Evolutionary conservation across 805 yeast species (phyloP).

Genomic region (Yarrowia keelungensis): DNA sequence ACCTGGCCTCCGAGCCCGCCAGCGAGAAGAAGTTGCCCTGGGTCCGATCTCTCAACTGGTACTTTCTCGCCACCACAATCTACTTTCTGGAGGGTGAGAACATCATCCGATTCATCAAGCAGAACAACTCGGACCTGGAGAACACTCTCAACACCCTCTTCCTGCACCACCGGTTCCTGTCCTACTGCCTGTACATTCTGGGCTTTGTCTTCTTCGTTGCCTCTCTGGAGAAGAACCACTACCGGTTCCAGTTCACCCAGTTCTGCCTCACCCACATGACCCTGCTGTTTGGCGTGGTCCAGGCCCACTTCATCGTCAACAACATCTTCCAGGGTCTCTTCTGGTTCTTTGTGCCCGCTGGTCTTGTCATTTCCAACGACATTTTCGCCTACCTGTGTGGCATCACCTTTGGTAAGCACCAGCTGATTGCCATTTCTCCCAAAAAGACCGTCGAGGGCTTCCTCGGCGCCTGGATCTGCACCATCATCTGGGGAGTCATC

Average conservation of each 20-base stretch:
- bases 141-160: conserved; percentile 65
- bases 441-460: conserved; percentile 98
- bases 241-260: conserved; percentile 92
- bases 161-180: conserved; percentile 79
- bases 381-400: conserved; percentile 97
- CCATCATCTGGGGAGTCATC: conserved; percentile 73
- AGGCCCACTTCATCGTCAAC: conserved; percentile 89
- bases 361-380: conserved; percentile 91
- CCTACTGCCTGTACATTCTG: conserved; percentile 80
- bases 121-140: conserved; percentile 58
- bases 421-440: conserved; percentile 90
- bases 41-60: conserved; percentile 89
- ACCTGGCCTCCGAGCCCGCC: conserved; percentile 82
- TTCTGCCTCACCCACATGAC: conserved; percentile 95
- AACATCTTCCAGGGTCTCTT: conserved; percentile 89
- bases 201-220: conserved; percentile 92
- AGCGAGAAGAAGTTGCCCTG: conserved; percentile 82
- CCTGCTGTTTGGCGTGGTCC: conserved; percentile 84
- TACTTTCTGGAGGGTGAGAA: conserved; percentile 90
- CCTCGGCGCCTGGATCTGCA: conserved; percentile 96
- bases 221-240: conserved; percentile 85
- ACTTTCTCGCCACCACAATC: conserved; percentile 83
- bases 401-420: conserved; percentile 92
- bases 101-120: conserved; percentile 69
- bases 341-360: conserved; percentile 93